Base-by-base conservation (phyloP, 257 asterid genomes). In the Solanum bulbocastanum region DNA sequence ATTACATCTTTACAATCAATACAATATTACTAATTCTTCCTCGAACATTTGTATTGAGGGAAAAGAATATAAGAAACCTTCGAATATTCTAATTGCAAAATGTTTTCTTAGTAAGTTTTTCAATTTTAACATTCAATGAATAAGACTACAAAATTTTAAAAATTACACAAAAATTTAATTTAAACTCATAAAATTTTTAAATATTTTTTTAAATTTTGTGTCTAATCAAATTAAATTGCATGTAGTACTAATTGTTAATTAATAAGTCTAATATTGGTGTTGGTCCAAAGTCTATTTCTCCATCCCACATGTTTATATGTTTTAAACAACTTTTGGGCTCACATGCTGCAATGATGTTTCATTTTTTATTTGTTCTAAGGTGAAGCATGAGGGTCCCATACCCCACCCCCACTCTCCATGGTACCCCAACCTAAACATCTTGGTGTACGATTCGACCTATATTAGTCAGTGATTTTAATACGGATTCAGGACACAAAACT, bases 401-500 rank as follows among this genome's bases (percentile, higher is more conserved):
- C 20, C 25, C 25, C 11, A 3, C 23, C 23, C 60, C 22, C 8
- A 14, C 6, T 0, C 12, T 4, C 27, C 27, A 8, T 20, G 66
- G 5, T 5, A 22, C 68, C 68, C 68, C 69, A 23, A 60, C 69
- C 69, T 60, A 60, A 60, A 60, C 30, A 23, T 10, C 6, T 60
- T 9, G 69, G 30, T 9, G 30, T 60, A 22, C 22, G 30, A 22
- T 4, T 56, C n/a, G 2, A 20, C 20, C 3, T 49, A 46, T 14
- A 46, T 46, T 46, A 14, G 3, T 46, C 20, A 15, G 2, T 46
- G 7, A 0, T 46, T 46, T 46, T 46, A 46, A 46, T 49, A 49
- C 1, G 8, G 0, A 14, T 2, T 49, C 2, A 0, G 6, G 0
- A 46, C 5, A 46, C 2, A 4, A 46, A 46, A 40, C 0, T 46